A percentile compares a stretch with the other conserved stretches of the same genome.
Evolutionary conservation across 2,329 filamentous ascomycete species (phyloP).

Genomic region (Chrysoporthe puriensis): DNA sequence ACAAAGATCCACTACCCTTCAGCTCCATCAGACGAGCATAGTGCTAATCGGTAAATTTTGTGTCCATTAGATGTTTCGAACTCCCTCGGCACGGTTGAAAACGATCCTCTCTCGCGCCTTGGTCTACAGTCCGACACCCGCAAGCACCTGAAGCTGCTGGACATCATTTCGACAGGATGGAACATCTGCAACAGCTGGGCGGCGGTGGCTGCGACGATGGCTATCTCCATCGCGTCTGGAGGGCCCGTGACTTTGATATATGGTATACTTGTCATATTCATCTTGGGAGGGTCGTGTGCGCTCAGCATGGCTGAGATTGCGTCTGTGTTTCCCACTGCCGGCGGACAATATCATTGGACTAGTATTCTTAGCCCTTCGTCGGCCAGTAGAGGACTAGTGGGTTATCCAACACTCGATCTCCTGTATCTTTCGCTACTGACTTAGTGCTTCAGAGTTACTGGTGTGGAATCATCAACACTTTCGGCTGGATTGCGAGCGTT

Average conservation of each 20-base stretch:
- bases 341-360: slow-evolving; percentile 45
- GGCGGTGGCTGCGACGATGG: slow-evolving; percentile 31
- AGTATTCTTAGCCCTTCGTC: slow-evolving; percentile 34
- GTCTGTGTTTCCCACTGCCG: slow-evolving; percentile 42
- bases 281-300: slow-evolving; percentile 34
- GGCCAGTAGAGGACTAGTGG: slow-evolving; percentile 18
- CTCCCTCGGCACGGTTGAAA: slow-evolving; percentile 17
- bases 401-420: not conserved
- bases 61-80: slow-evolving; percentile 16
- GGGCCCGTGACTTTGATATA: slow-evolving; percentile 34
- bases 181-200: slow-evolving; percentile 36
- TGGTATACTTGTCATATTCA: slow-evolving; percentile 36
- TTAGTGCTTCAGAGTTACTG: slow-evolving; percentile 25
- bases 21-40: not conserved
- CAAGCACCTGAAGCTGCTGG: slow-evolving; percentile 25
- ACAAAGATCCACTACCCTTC: slow-evolving; percentile 27
- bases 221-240: slow-evolving; percentile 30
- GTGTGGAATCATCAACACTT: slow-evolving; percentile 25
- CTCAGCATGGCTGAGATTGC: slow-evolving; percentile 43
- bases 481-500: slow-evolving; percentile 27
- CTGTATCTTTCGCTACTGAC: no score
- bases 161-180: slow-evolving; percentile 27
- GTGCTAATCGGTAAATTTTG: not conserved
- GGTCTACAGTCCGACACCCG: slow-evolving; percentile 15
- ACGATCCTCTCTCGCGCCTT: slow-evolving; percentile 11